Base-by-base conservation (phyloP, 345 rosid genomes). In the Mercurialis annua region DNA sequence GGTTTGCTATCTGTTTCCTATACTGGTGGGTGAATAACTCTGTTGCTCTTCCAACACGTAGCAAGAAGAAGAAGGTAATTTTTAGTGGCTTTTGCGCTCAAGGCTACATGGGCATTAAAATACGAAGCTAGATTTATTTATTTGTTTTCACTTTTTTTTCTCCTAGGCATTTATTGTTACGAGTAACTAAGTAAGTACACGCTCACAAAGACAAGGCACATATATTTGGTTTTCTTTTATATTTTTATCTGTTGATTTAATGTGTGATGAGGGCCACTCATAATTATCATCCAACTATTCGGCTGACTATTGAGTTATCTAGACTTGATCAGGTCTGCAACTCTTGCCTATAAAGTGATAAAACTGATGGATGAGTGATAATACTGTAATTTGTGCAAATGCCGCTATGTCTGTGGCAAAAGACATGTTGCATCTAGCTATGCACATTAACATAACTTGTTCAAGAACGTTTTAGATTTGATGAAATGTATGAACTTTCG, bases 41-140 rank as follows among this genome's bases (percentile, higher is more conserved):
- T 61, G 97, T 86, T 18, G 79, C 90, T 12, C 91, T 89, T 53
- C 98, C 98, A 20, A 87, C 96, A 8, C 89, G 94, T 66, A 90
- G 98, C 78, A 84, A 71, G 92, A 93, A 93, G 93, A 93, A 93
- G 88, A 88, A 90, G 97, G 98, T 90, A 85, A 65, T 42, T 49
- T 18, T 69, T 58, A 62, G 12, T 17, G 36, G 43, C 17, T 10
- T 65, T 40, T 34, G 15, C 27, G 15, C 27, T 36, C 46, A 27
- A n/a, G 59, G 72, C 57, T 51, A 15, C 1, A 21, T 38, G 1
- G 1, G 9, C 64, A 18, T 42, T 20, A 18, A 49, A 14, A 44
- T 46, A 14, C 18, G 26, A 48, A 11, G 24, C 44, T 40, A 9
- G 44, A 3, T 36, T n/a, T 36, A 9, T 2, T 14, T 40, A 7